A percentile compares a stretch with the other conserved stretches of the same genome.
phyloP scores from a whole-genome alignment of 1,139 yeast genomes.

The Saccharomycopsis phalli region DNA sequence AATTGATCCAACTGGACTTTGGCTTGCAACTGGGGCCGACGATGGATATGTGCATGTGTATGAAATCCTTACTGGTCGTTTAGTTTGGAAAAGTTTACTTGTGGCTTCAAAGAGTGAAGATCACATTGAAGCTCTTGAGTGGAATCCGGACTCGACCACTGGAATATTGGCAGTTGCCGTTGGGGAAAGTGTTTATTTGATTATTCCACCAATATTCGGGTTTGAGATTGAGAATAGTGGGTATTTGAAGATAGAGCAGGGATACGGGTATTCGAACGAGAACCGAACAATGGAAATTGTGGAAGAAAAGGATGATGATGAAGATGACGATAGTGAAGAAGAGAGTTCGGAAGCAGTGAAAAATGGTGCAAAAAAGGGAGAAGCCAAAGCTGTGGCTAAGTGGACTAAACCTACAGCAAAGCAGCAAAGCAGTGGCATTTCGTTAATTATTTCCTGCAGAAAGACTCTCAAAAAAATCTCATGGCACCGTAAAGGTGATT shows the following conservation, averaged over 20 bases:
- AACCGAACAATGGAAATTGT: slow-evolving; percentile 37
- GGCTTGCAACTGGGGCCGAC: slow-evolving; percentile 97
- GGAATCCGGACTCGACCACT: slow-evolving; percentile 76
- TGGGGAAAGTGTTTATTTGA: slow-evolving; percentile 68
- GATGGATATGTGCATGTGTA: slow-evolving; percentile 94
- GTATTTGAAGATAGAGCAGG: slow-evolving; percentile 70
- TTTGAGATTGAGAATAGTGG: slow-evolving; percentile 80
- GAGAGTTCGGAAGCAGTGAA: slow-evolving; percentile 25
- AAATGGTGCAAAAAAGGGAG: background rate
- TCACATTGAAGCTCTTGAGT: slow-evolving; percentile 71
- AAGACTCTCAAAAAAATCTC: slow-evolving; percentile 73
- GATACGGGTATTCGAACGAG: slow-evolving; percentile 71
- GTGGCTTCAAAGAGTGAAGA: slow-evolving; percentile 39
- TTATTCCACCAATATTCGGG: slow-evolving; percentile 88
- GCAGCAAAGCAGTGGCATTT: slow-evolving; percentile 60
- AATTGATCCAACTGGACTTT: slow-evolving; percentile 82
- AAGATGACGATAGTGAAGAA: slow-evolving; percentile 31
- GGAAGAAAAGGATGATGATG: slow-evolving; percentile 30
- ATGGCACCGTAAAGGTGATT: slow-evolving; percentile 98
- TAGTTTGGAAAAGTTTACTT: slow-evolving; percentile 60
- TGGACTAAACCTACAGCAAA: slow-evolving; percentile 75
- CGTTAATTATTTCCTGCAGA: slow-evolving; percentile 62
- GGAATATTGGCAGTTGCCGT: slow-evolving; percentile 80
- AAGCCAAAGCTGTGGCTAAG: slow-evolving; percentile 51
- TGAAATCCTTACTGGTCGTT: slow-evolving; percentile 95